A percentile compares a stretch with the other conserved stretches of the same genome.
Conservation (phyloP, 495 filamentous ascomycete species). For the Trichoderma orchidacearum region DNA sequence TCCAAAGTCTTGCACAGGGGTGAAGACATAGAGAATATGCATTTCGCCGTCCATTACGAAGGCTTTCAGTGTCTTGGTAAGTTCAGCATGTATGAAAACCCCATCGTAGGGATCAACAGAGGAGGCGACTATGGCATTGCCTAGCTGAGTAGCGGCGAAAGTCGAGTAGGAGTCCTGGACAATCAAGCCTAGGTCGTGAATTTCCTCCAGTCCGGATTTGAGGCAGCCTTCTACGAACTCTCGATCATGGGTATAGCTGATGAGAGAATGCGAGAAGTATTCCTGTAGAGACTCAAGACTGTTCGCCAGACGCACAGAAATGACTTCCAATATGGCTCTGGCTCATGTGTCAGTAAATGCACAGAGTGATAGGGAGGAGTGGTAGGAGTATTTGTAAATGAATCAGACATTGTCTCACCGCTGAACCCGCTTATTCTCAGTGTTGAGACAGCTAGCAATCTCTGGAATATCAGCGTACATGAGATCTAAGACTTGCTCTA, state of each 20-base stretch:
- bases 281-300: conserved; percentile 55
- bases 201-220: conserved; percentile 36
- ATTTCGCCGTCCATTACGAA: conserved; percentile 81
- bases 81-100: conserved; percentile 57
- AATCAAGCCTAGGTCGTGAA: conserved; percentile 43
- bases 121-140: conserved; percentile 61
- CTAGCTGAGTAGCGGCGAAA: conserved; percentile 51
- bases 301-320: conserved; percentile 58
- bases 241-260: conserved; percentile 38
- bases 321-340: conserved; percentile 62
- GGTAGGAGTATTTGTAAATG: background rate
- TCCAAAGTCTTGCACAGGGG: conserved; percentile 46
- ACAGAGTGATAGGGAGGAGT: background rate
- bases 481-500: conserved; percentile 55
- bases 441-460: conserved; percentile 54
- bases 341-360: background rate
- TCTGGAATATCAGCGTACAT: conserved; percentile 62
- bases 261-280: conserved; percentile 55
- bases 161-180: conserved; percentile 31
- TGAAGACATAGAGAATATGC: conserved; percentile 74
- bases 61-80: conserved; percentile 50
- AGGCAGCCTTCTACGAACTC: conserved; percentile 35
- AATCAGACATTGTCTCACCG: conserved; percentile 25
- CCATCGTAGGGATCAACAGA: conserved; percentile 66
- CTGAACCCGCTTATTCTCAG: conserved; percentile 56